Conservation (phyloP, 257 asterid genomes). For the Voacanga thouarsii region DNA sequence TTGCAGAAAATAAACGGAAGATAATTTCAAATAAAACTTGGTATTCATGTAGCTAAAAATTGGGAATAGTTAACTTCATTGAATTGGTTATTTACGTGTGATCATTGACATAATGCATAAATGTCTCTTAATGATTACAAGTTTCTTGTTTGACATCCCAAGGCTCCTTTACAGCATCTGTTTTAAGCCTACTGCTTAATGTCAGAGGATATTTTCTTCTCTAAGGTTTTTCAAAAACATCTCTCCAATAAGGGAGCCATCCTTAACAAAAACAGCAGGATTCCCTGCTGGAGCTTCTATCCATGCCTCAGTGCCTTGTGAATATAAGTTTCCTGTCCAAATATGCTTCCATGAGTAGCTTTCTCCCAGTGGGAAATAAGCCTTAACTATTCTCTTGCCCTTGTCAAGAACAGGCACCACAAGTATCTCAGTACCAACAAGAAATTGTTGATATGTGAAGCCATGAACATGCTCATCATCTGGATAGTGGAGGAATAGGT, state of each 20-base stretch:
- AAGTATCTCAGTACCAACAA: slow-evolving; percentile 85
- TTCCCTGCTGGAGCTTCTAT: slow-evolving; percentile 72
- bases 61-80: background rate
- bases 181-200: background rate
- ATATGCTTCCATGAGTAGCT: slow-evolving; percentile 67
- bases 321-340: slow-evolving; percentile 69
- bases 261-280: slow-evolving; percentile 83
- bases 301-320: slow-evolving; percentile 53
- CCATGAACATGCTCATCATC: slow-evolving; percentile 59
- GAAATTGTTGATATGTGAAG: slow-evolving; percentile 72
- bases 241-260: slow-evolving; percentile 74
- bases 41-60: background rate
- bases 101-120: background rate
- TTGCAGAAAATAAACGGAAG: background rate
- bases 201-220: slow-evolving; percentile 42
- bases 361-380: slow-evolving; percentile 76
- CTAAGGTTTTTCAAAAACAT: slow-evolving; percentile 54
- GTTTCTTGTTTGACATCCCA: slow-evolving; percentile 1
- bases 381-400: slow-evolving; percentile 59
- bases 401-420: slow-evolving; percentile 90
- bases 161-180: slow-evolving; percentile 14
- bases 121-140: background rate
- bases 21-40: background rate
- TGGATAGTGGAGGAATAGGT: slow-evolving; percentile 88
- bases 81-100: background rate